Percentiles rank a stretch among this genome's conserved stretches.
Evolutionary conservation across 257 asterid genomes (phyloP).

Genomic region (Plantago major): DNA sequence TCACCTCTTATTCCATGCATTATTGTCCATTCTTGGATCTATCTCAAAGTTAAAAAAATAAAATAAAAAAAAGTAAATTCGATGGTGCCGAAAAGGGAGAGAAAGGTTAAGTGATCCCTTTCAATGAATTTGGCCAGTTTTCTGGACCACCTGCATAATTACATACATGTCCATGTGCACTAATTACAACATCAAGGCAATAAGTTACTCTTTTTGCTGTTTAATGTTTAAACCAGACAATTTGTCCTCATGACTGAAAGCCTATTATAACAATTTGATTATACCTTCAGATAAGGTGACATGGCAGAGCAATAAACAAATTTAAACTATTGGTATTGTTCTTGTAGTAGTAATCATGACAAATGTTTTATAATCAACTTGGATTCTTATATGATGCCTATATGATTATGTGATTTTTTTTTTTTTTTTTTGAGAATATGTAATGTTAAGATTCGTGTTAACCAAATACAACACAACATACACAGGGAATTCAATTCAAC

Average conservation of each 20-base stretch:
- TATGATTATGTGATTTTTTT: slow-evolving; percentile 14
- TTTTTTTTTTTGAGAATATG: too few relatives aligned
- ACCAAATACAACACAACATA: background rate
- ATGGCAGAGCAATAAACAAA: background rate
- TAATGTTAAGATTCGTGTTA: background rate
- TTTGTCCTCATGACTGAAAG: slow-evolving; percentile 9
- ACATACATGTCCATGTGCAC: slow-evolving; percentile 9
- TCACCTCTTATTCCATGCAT: too few relatives aligned
- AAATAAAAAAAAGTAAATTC: too few relatives aligned
- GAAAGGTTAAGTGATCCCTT: slow-evolving; percentile 3
- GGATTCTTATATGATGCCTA: background rate
- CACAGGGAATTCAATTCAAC: too few relatives aligned
- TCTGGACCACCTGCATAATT: slow-evolving; percentile 24
- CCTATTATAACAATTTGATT: background rate
- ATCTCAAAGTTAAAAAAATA: background rate
- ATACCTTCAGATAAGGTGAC: background rate
- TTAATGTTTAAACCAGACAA: slow-evolving; percentile 17
- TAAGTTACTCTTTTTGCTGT: slow-evolving; percentile 12
- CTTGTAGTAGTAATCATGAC: slow-evolving; percentile 19
- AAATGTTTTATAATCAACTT: slow-evolving; percentile 25
- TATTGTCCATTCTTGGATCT: too few relatives aligned
- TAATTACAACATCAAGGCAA: slow-evolving; percentile 11
- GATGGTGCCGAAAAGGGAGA: background rate
- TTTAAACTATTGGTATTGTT: slow-evolving; percentile 15
- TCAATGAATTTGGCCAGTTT: slow-evolving; percentile 32